Conservation (phyloP, 805 yeast species). For the Isabelozyma heimii region DNA sequence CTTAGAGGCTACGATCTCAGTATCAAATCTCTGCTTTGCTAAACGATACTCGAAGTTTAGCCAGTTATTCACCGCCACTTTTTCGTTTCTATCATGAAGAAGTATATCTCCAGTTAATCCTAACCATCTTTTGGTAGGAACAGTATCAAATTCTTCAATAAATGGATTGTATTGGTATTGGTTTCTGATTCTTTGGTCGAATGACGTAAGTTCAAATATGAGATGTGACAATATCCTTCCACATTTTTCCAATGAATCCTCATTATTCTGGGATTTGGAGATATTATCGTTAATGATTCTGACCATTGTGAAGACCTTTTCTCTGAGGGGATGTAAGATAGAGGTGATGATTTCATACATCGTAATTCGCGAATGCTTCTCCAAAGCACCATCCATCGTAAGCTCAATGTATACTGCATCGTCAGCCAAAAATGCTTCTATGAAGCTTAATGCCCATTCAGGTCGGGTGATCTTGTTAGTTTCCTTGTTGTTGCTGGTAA, state of each 20-base stretch:
- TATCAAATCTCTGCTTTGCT: constrained; percentile 48
- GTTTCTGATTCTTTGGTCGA: constrained; percentile 50
- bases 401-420: constrained; percentile 40
- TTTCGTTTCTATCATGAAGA: constrained; percentile 30
- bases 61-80: constrained; percentile 42
- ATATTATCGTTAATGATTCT: constrained; percentile 21
- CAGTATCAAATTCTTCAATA: constrained; percentile 12
- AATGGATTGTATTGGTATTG: constrained; percentile 48
- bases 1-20: constrained; percentile 45
- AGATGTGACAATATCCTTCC: constrained; percentile 57
- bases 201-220: constrained; percentile 53
- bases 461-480: constrained; percentile 68
- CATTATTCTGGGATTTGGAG: constrained; percentile 10
- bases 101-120: constrained; percentile 46
- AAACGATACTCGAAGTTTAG: constrained; percentile 50
- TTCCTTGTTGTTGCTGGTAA: constrained; percentile 47
- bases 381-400: constrained; percentile 34
- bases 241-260: constrained; percentile 25
- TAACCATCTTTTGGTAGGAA: constrained; percentile 38
- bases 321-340: constrained; percentile 43
- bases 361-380: constrained; percentile 22
- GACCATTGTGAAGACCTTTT: constrained; percentile 35
- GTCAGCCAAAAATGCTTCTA: constrained; percentile 40
- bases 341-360: constrained; percentile 44
- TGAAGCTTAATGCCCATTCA: constrained; percentile 62